These are phyloP conservation scores for Knufia fluminis DNA, from an alignment of 2,329 filamentous ascomycete species.

Conservation along the genomic window DNA sequence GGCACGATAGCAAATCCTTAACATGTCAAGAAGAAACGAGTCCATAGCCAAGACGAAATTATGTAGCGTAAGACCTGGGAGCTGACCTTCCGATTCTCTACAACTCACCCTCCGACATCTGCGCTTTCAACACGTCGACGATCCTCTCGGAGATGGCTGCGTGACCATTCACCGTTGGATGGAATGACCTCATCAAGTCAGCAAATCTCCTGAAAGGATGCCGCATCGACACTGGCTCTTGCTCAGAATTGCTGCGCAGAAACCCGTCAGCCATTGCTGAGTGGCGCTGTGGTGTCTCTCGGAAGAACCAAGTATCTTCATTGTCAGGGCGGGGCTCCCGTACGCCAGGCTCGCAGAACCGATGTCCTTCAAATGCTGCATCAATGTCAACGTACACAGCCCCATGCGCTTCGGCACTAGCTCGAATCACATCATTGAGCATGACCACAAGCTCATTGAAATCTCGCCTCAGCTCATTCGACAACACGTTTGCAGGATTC, in stretches of 20 bases:
- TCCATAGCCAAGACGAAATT: no score
- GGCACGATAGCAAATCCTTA: no score
- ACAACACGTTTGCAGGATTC: conserved; percentile 18
- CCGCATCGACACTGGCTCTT: not conserved
- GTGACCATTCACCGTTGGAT: conserved; percentile 24
- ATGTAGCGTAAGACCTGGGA: no score
- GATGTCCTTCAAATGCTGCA: conserved; percentile 21
- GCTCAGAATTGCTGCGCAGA: no score
- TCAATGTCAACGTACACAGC: conserved; percentile 25
- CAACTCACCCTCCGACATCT: no score
- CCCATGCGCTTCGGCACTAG: conserved; percentile 18
- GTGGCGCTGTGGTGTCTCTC: conserved; percentile 8
- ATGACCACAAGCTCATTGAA: conserved; percentile 21
- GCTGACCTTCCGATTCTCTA: no score
- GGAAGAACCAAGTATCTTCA: conserved; percentile 26
- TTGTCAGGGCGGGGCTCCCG: conserved; percentile 18
- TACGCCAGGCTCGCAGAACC: conserved; percentile 24
- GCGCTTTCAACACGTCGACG: not conserved
- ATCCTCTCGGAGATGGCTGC: conserved; percentile 22
- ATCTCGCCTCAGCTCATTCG: conserved; percentile 18
- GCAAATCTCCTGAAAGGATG: conserved; percentile 10
- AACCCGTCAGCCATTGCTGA: not conserved
- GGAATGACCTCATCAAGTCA: conserved; percentile 20
- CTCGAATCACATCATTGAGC: conserved; percentile 24
- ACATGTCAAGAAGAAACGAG: no score